Evolutionary conservation across 2,329 filamentous ascomycete species (phyloP), one percentile per base, ranked within the genome.

Genomic region (Talaromyces atroroseus): DNA sequence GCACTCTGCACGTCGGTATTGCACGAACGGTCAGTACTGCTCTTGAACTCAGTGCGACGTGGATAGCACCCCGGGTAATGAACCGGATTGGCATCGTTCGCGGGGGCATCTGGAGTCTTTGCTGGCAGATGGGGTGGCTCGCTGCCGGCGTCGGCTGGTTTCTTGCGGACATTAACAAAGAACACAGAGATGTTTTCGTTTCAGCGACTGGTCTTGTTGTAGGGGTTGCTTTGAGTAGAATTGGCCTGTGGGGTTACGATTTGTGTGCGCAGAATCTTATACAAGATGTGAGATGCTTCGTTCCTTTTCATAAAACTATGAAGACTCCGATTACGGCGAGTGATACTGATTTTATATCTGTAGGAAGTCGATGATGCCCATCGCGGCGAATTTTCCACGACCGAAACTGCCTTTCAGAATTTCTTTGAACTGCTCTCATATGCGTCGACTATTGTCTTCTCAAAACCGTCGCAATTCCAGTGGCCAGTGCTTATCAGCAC

Each of bases 31-130:
- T 72, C 18, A 76, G 79, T 2, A 78, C 79, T 5, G 49, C 75
- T 7, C 74, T 80, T n/a, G 81, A 83, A 61, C 71, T 83, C 12
- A 77, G 73, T 16, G 79, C 79, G 11, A 83, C 81, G 2, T 74
- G 80, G 62, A 67, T 79, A 7, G 80, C 80, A 0, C 80, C 81
- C 0, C 64, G 72, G 16, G 69, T 79, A 4, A 79, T 82, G 65
- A 68, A 69, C 2, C 71, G 69, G 40, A 79, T 86, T 40, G 83
- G 84, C 0, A 72, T 79, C 1, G 74, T 89, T 7, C 75, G 88
- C n/a, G 78, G 81, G 0, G 88, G 87, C 0, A 76, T 90, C 2
- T 91, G 88, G 88, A 84, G 83, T 60, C 66, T 86, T 10, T 84
- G 80, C 55, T 88, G 84, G 81, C 86, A 90, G 65, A 74, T 86